phyloP scores from a whole-genome alignment of 192 early-diverging fungal genomes.

The Coemansia sp. region DNA sequence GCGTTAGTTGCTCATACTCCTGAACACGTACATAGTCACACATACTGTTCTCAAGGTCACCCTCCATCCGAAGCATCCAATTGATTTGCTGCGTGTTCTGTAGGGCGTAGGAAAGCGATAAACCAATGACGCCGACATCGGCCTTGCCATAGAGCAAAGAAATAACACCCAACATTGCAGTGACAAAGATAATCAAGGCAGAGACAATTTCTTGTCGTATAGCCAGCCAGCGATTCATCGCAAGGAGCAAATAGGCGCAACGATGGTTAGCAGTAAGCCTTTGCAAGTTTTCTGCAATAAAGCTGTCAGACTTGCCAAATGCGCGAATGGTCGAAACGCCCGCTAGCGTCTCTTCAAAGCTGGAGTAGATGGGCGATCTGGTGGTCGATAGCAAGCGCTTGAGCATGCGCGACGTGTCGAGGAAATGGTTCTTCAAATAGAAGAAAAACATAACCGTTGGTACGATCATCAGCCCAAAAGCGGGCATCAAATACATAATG shows the following conservation, averaged over 20 bases:
- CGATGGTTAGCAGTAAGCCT: slow-evolving; percentile 77
- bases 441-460: slow-evolving; percentile 57
- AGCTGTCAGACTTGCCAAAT: slow-evolving; percentile 60
- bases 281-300: slow-evolving; percentile 68
- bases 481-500: slow-evolving; percentile 53
- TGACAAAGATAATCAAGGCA: slow-evolving; percentile 76
- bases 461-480: slow-evolving; percentile 57
- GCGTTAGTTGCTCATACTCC: slow-evolving; percentile 78
- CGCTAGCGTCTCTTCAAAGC: slow-evolving; percentile 61
- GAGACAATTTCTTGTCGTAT: slow-evolving; percentile 81
- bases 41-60: slow-evolving; percentile 79
- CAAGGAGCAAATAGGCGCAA: slow-evolving; percentile 75
- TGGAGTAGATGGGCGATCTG: slow-evolving; percentile 69
- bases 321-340: slow-evolving; percentile 70
- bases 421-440: slow-evolving; percentile 62
- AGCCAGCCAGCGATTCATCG: slow-evolving; percentile 69
- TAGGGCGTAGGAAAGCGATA: slow-evolving; percentile 69
- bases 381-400: slow-evolving; percentile 76
- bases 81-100: slow-evolving; percentile 81
- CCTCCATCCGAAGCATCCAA: slow-evolving; percentile 85
- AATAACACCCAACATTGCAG: slow-evolving; percentile 70
- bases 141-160: slow-evolving; percentile 59
- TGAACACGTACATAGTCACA: slow-evolving; percentile 78
- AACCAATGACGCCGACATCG: slow-evolving; percentile 70
- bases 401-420: slow-evolving; percentile 71